Conservation (phyloP, 1,284 basidiomycete species). For the Boletus semigastroideus region DNA sequence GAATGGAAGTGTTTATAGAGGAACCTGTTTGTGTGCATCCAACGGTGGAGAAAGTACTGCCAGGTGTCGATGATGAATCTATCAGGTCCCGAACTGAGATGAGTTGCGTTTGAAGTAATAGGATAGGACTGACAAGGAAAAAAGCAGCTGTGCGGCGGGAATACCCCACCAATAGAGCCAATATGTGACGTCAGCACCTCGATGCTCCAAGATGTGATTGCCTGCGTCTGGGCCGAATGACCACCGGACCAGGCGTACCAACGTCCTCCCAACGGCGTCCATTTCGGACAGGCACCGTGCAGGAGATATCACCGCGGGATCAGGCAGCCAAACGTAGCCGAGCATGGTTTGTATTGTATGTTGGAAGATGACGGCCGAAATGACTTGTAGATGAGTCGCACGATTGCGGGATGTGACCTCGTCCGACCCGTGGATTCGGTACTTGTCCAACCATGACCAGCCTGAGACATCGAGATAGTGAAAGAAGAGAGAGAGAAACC, state of each 20-base stretch:
- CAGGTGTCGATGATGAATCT: constrained; percentile 97
- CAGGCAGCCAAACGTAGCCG: constrained; percentile 70
- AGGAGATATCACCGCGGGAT: constrained; percentile 33
- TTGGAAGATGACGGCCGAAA: constrained; percentile 81
- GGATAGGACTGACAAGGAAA: constrained; percentile 76
- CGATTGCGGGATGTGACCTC: constrained; percentile 81
- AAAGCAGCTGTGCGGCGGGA: constrained; percentile 72
- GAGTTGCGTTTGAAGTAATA: neutral
- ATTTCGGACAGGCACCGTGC: constrained; percentile 50
- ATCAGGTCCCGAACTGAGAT: constrained; percentile 5
- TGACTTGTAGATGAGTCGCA: constrained; percentile 69
- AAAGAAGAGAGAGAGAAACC: constrained; percentile 81
- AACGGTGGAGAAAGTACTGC: constrained; percentile 96
- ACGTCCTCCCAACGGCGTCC: constrained; percentile 38
- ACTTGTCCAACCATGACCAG: constrained; percentile 80
- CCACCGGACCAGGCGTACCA: constrained; percentile 44
- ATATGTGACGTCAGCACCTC: constrained; percentile 59
- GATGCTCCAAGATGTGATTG: constrained; percentile 35
- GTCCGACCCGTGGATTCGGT: constrained; percentile 85
- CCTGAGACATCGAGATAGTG: constrained; percentile 75
- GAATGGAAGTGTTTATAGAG: constrained; percentile 94
- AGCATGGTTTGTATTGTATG: constrained; percentile 84
- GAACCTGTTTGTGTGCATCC: constrained; percentile 89
- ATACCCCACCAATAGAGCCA: constrained; percentile 95
- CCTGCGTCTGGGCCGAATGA: constrained; percentile 39